A percentile compares a stretch with the other conserved stretches of the same genome.
phyloP scores from a whole-genome alignment of 1,284 basidiomycete genomes.

The Golubevia sp. region DNA sequence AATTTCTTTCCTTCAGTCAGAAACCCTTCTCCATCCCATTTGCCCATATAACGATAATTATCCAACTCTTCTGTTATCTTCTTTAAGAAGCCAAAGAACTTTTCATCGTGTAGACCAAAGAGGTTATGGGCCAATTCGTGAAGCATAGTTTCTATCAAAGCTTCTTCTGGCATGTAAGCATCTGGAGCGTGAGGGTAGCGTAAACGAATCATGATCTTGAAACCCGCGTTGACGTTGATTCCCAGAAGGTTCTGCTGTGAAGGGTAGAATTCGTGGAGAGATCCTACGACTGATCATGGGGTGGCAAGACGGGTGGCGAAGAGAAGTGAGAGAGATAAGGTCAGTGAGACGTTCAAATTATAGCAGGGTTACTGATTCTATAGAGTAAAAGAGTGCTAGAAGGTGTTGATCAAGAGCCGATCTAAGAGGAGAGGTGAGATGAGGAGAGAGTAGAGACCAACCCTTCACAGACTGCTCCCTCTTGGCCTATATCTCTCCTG shows the following conservation, averaged over 20 bases:
- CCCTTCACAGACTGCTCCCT: too few species aligned
- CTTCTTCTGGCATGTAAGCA: conserved; percentile 13
- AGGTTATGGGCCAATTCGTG: conserved; percentile 43
- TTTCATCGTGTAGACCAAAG: conserved; percentile 30
- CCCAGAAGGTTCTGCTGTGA: conserved; percentile 18
- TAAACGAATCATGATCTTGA: conserved; percentile 32
- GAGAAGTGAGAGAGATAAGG: too few species aligned
- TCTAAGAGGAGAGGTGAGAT: too few species aligned
- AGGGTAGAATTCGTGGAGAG: conserved; percentile 25
- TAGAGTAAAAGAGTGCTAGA: too few species aligned
- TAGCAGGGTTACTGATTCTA: too few species aligned
- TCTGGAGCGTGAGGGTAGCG: conserved; percentile 6
- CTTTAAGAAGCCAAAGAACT: conserved; percentile 22
- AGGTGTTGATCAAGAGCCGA: too few species aligned
- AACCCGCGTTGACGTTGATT: conserved; percentile 29
- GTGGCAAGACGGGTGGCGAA: too few species aligned
- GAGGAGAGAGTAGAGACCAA: too few species aligned
- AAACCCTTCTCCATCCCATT: conserved; percentile 30
- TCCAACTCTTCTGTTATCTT: conserved; percentile 25
- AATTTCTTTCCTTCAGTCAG: conserved; percentile 11
- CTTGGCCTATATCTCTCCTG: too few species aligned
- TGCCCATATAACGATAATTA: conserved; percentile 8
- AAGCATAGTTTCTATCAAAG: conserved; percentile 29
- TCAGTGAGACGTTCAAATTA: too few species aligned
- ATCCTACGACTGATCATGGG: too few species aligned